A percentile compares a stretch with the other conserved stretches of the same genome.
Evolutionary conservation across 2,329 filamentous ascomycete species (phyloP).

Genomic region (Phialophora expanda): DNA sequence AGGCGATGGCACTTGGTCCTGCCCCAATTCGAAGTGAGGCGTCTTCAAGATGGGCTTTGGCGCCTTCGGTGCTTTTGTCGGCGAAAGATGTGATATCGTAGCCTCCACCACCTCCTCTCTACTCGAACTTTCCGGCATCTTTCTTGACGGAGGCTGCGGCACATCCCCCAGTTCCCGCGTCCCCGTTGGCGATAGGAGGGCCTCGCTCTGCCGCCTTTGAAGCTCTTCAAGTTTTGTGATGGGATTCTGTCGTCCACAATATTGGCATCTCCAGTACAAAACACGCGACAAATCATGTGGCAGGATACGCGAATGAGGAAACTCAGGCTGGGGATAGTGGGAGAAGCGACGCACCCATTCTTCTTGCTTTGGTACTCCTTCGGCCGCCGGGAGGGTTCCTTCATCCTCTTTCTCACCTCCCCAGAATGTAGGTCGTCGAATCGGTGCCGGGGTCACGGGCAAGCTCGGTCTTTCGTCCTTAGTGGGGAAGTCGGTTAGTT

Average conservation of each 20-base stretch:
- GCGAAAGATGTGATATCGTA: slow-evolving; percentile 29
- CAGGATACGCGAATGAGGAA: slow-evolving; percentile 33
- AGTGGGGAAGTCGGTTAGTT: slow-evolving; percentile 84
- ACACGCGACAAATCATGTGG: slow-evolving; percentile 38
- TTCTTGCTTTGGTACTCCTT: slow-evolving; percentile 82
- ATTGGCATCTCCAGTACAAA: slow-evolving; percentile 42
- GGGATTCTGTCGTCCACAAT: slow-evolving; percentile 67
- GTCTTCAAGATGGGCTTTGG: slow-evolving; percentile 40
- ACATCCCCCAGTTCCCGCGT: slow-evolving; percentile 25
- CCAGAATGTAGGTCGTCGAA: slow-evolving; percentile 72
- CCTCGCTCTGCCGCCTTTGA: slow-evolving; percentile 68
- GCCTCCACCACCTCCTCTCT: slow-evolving; percentile 34
- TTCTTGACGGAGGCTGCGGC: slow-evolving; percentile 38
- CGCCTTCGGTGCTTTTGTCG: slow-evolving; percentile 27
- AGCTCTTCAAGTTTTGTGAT: slow-evolving; percentile 71
- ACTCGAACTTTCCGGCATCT: slow-evolving; percentile 39
- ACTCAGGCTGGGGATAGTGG: slow-evolving; percentile 41
- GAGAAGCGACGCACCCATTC: slow-evolving; percentile 82
- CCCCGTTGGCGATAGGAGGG: slow-evolving; percentile 52
- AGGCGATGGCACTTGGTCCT: slow-evolving; percentile 15
- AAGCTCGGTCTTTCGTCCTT: slow-evolving; percentile 82
- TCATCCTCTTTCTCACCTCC: slow-evolving; percentile 62
- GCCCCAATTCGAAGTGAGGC: slow-evolving; percentile 37
- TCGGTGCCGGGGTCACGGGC: slow-evolving; percentile 85
- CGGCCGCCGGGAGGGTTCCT: slow-evolving; percentile 71